Conservation (phyloP, 805 yeast genomes). For the Myxozyma melibiosi region DNA sequence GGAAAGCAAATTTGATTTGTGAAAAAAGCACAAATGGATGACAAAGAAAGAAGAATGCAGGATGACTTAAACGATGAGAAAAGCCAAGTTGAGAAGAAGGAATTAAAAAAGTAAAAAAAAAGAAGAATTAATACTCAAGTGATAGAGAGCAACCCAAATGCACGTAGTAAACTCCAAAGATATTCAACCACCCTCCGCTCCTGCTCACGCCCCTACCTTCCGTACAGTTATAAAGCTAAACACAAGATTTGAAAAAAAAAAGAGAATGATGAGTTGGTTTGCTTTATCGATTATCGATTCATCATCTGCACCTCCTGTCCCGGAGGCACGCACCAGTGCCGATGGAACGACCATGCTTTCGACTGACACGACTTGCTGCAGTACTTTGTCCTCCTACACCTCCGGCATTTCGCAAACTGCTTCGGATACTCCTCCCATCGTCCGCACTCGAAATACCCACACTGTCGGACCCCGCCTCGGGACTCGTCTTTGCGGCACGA, state of each 20-base stretch:
- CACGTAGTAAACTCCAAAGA: constrained; percentile 3
- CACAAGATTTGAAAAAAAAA: not conserved
- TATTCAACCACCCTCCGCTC: not conserved
- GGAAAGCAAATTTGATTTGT: too few species aligned
- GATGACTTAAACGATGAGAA: not conserved
- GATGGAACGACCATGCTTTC: constrained; percentile 88
- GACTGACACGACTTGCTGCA: constrained; percentile 92
- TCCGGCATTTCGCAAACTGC: constrained; percentile 91
- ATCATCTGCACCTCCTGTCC: constrained; percentile 11
- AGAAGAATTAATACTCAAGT: not conserved
- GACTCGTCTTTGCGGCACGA: constrained; percentile 89
- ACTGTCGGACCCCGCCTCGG: constrained; percentile 88
- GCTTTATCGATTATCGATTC: not conserved
- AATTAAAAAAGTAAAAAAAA: not conserved
- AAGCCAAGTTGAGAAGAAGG: not conserved
- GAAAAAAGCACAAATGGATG: too few species aligned
- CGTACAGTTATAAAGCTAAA: not conserved
- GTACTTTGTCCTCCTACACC: constrained; percentile 93
- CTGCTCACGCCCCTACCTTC: not conserved
- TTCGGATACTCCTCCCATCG: constrained; percentile 89
- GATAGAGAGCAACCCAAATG: not conserved
- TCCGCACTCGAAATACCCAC: constrained; percentile 92
- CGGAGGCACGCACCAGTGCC: constrained; percentile 77
- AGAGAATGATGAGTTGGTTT: not conserved
- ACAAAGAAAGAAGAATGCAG: not conserved